Evolutionary conservation across 2,329 filamentous ascomycete genomes (phyloP), one percentile per base, ranked within the genome.

Genomic region (Nigrograna mackinnonii): DNA sequence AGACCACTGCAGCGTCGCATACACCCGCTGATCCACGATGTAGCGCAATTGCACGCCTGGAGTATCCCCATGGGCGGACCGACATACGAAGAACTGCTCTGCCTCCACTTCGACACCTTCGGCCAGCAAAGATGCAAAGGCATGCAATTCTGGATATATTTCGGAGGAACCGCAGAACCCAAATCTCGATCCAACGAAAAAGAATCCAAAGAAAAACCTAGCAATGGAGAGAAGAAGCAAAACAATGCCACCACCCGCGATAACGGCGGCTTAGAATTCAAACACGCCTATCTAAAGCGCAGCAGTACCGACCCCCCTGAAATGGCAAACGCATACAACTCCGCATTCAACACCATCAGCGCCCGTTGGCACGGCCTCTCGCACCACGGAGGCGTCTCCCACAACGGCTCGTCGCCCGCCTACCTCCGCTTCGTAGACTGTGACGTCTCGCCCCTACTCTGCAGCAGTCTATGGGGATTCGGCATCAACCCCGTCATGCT

Each of bases 371-470:
- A 26, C n/a, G 31, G 11, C n/a, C 24, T 17, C 17, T 13, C 7
- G n/a, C 6, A 16, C 6, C 18, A 7, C 4, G 16, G 22, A 7
- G 13, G 16, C 19, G 14, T 7, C 7, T 28, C 24, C 24, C 17
- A 35, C 12, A 20, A 6, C 14, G 17, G 6, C 11, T 26, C 35
- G 6, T 26, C 43, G 12, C n/a, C 13, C 5, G 38, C 20, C 24
- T 9, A 22, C 12, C 28, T 46, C 11, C 34, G 34, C 20, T 46
- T n/a, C n/a, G 39, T 35, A n/a, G 28, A 46, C 35, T 46, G 43
- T 20, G 43, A 46, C 22, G 30, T 42, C 16, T 37, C 18, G 17
- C 43, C 43, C 12, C 26, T 46, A 5, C 13, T 46, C 11, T 46
- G 39, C 39, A 16, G 18, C 14, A 4, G 9, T 5, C 14, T 17